phyloP scores from a whole-genome alignment of 257 asterid genomes.

The Petrea volubilis region DNA sequence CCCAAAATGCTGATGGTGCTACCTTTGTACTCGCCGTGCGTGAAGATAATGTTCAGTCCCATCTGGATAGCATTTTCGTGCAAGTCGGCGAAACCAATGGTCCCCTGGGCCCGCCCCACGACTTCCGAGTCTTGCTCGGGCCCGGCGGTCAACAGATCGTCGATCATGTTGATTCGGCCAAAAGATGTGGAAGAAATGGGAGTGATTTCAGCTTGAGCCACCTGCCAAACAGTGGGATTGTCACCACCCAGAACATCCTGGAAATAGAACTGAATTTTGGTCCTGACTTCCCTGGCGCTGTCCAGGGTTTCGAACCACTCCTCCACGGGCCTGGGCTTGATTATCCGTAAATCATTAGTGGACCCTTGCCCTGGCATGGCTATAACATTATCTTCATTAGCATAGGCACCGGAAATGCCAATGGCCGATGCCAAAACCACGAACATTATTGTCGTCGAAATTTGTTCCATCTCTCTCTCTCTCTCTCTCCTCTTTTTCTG shows the following conservation, averaged over 20 bases:
- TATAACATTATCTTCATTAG: neutral
- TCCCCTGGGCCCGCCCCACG: slow-evolving; percentile 36
- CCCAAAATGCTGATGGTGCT: slow-evolving; percentile 32
- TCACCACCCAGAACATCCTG: slow-evolving; percentile 17
- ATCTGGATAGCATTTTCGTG: neutral
- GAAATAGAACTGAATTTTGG: slow-evolving; percentile 26
- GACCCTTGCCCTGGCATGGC: neutral
- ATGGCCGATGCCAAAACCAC: neutral
- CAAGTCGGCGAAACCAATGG: slow-evolving; percentile 5
- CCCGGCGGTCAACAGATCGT: slow-evolving; percentile 19
- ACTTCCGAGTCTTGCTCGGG: slow-evolving; percentile 18
- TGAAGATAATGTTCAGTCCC: slow-evolving; percentile 18
- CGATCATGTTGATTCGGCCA: neutral
- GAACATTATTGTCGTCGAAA: neutral
- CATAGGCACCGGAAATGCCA: neutral
- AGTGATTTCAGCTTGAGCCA: slow-evolving; percentile 10
- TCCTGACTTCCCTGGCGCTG: neutral
- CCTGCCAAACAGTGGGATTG: neutral
- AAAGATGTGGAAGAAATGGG: neutral
- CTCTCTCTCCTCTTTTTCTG: neutral
- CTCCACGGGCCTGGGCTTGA: slow-evolving; percentile 6
- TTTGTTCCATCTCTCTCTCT: neutral
- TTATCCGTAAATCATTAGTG: no score
- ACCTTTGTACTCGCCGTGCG: slow-evolving; percentile 23
- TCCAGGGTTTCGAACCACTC: slow-evolving; percentile 23